Base-by-base conservation (phyloP, 441 rosid genomes). In the Jatropha multifida region DNA sequence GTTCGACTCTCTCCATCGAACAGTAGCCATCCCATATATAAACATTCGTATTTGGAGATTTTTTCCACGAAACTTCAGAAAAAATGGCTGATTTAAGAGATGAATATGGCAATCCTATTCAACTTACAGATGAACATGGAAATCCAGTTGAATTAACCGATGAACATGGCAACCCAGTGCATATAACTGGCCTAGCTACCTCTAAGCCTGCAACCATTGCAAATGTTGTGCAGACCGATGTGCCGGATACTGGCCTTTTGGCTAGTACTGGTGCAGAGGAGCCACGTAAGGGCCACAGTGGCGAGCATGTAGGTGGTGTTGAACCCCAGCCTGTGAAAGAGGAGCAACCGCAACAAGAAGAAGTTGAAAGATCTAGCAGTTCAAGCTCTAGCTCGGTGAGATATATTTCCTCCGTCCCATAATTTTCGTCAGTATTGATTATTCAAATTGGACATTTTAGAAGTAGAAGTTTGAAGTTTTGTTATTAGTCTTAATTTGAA, bases 381-480 rank as follows among this genome's bases (percentile, higher is more conserved):
- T 85, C 97, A 6, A 84, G 90, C 82, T 89, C 89, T 69, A 75
- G 90, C 80, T 87, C 92, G 86, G 94, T 89, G 52, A 83, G 86
- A 70, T 7, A 4, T n/a, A 1, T 20, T 23, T 23, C 23, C 23
- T 23, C 32, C 32, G 32, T 32, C 32, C 2, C 32, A 32, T 32
- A 32, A 32, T 32, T 32, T 32, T 32, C 23, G 32, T 32, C 32
- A 23, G 23, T 23, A 23, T 23, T 23, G 23, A 44, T 44, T 44
- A 5, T 44, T 44, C 46, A 44, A 44, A 4, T 44, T 5, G 46
- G 46, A 42, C 23, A 23, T 42, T 42, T 42, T 42, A 42, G 46
- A 42, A 7, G 46, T 7, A 42, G 23, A 23, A 42, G 48, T 44
- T 7, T 44, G 10, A 44, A 7, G 10, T 44, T 6, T 0, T 44